Percentiles rank a stretch among this genome's conserved stretches.
Evolutionary conservation across 768 basidiomycete genomes (phyloP).

Genomic region (Boletus tomentosulus): DNA sequence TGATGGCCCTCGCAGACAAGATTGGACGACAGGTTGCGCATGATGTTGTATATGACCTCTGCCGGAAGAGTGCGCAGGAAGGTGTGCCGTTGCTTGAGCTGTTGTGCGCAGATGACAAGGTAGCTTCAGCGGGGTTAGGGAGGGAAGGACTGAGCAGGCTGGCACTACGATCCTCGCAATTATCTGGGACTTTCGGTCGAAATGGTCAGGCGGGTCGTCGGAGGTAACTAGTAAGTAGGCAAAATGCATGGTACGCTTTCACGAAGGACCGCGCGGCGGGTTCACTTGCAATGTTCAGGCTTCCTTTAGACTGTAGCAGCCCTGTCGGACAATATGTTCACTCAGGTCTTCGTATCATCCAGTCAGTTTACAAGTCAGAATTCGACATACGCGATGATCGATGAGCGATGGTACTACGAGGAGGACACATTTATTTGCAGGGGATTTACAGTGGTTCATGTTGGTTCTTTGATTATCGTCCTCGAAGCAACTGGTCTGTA

Average conservation of each 20-base stretch:
- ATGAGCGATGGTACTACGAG: too few relatives aligned
- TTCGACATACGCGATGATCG: too few relatives aligned
- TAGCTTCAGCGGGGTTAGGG: slow-evolving; percentile 19
- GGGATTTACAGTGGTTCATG: slow-evolving; percentile 7
- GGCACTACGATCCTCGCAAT: slow-evolving; percentile 34
- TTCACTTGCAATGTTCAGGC: background rate
- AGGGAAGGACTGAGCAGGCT: slow-evolving; percentile 28
- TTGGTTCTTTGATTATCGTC: slow-evolving; percentile 28
- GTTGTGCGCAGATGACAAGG: slow-evolving; percentile 27
- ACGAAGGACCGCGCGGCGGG: background rate
- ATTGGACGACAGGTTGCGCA: slow-evolving; percentile 45
- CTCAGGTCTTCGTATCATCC: too few relatives aligned
- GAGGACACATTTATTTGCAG: background rate
- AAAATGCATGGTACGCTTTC: background rate
- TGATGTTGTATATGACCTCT: slow-evolving; percentile 42
- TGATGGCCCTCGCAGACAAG: slow-evolving; percentile 42
- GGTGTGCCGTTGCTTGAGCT: slow-evolving; percentile 31
- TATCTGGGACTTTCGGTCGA: slow-evolving; percentile 36
- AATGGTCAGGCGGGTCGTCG: slow-evolving; percentile 23
- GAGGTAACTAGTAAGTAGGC: background rate
- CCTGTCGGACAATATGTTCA: too few relatives aligned
- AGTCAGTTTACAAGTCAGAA: too few relatives aligned
- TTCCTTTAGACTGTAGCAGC: too few relatives aligned
- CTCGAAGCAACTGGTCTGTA: slow-evolving; percentile 28
- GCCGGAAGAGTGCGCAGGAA: slow-evolving; percentile 27